Base-by-base conservation (phyloP, 371 early-diverging fungal species). In the Apophysomyces elegans region DNA sequence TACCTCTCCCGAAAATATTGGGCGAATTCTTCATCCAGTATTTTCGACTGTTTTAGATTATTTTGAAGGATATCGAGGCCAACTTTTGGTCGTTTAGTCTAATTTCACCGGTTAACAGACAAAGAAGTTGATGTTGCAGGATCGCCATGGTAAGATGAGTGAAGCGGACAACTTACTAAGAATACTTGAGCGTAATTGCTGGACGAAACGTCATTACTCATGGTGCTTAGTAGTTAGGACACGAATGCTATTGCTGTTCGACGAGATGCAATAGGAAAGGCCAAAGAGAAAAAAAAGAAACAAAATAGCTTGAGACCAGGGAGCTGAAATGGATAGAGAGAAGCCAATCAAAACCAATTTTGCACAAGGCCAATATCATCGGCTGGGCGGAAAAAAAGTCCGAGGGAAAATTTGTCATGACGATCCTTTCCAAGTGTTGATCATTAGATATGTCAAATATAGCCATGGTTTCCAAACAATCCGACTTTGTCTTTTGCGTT, bases 1-100 rank as follows among this genome's bases (percentile, higher is more conserved):
- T 70, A 83, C 83, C 83, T 74, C 66, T 83, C 83, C 68, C 76
- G 78, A 62, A 79, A 83, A 50, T 83, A 83, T 56, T 79, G 76
- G 16, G 78, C 75, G 16, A 83, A 44, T 47, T 83, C 78, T 37
- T 79, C 80, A 61, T 83, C 78, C 7, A 78, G 58, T 4, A 61
- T 44, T 59, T 67, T 68, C 46, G 72, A 74, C 13, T 67, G 67
- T 21, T 70, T 72, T 54, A 75, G 70, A 26, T 74, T 75, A 12
- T 78, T 64, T 46, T 78, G 78, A 8, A 83, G 74, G 56, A 75
- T 71, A 46, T 79, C 77, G 8, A 78, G 65, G 11, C 83, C 83
- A 59, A 75, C 80, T 58, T 75, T 76, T 8, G 83, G 83, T 21
- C 75, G 72, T 60, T 73, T 73, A 16, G 83, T 83, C 83, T 77